phyloP scores from a whole-genome alignment of 129 eudicot species.

The Scalesia atractyloides region DNA sequence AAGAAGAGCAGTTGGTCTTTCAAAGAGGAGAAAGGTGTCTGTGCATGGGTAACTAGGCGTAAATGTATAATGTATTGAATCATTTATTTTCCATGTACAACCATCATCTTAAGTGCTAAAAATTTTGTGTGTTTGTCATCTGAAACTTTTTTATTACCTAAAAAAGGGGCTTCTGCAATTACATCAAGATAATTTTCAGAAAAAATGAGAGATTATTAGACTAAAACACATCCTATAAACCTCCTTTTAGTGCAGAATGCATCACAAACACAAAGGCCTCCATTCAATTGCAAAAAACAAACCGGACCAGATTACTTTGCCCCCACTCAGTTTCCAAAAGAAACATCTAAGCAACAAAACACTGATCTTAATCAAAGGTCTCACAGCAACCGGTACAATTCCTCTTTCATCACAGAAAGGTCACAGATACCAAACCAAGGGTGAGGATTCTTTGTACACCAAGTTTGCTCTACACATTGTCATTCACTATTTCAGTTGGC shows the following conservation, averaged over 20 bases:
- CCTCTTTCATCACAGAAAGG: conserved; percentile 8
- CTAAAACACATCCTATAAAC: conserved; percentile 12
- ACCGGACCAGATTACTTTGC: conserved; percentile 1
- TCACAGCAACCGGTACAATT: not conserved
- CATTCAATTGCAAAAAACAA: not conserved
- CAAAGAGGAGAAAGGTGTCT: not conserved
- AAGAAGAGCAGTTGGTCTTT: not conserved
- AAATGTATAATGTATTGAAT: not conserved
- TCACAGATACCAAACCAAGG: not conserved
- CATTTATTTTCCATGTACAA: not conserved
- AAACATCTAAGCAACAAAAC: not conserved
- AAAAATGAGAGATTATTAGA: not conserved
- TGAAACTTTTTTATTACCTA: not conserved
- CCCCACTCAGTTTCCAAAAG: not conserved
- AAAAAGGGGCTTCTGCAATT: conserved; percentile 2
- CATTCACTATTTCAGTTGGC: not conserved
- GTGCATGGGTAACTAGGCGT: not conserved
- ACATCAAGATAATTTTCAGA: not conserved
- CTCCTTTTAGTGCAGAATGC: not conserved
- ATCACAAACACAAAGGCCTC: not conserved
- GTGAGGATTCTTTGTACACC: not conserved
- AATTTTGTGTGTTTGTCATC: not conserved
- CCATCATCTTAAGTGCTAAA: conserved; percentile 8
- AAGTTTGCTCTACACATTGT: not conserved
- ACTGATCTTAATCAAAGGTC: conserved; percentile 7